Base-by-base conservation (phyloP, 352 stramenopile genomes). In the Pythium aristosporum region DNA sequence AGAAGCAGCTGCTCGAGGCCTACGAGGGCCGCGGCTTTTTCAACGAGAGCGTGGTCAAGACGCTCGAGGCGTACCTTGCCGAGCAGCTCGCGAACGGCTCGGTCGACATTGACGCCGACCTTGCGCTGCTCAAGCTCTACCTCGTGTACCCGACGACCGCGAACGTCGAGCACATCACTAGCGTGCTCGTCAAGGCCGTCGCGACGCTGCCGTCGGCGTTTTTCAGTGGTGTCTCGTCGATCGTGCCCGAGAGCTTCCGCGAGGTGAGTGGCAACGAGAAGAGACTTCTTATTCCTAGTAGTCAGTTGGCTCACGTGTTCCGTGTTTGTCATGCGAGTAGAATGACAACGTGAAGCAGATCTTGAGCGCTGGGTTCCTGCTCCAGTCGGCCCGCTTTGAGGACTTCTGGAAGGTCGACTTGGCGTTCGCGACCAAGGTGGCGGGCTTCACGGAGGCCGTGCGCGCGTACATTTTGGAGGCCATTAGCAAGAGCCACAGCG, bases 121-220 rank as follows among this genome's bases (percentile, higher is more conserved):
- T 95, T 62, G 82, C 81, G 65, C 77, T 95, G 61, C 74, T 95
- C 59, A 92, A 91, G 74, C 74, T 95, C 52, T 95, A 92, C 74
- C 67, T 87, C 48, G 64, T 95, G 28, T 91, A 91, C 73, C 83
- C 85, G 32, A 67, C 62, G 44, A 71, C 74, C 47, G 50, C 67
- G 11, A 84, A 89, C n/a, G 76, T 75, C 39, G 72, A 79, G 55
- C 79, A 87, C 30, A 82, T 90, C 42, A 71, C 75, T 46, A 85
- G 79, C 57, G 75, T 93, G 49, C 71, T 94, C 32, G 63, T 85
- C 54, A 94, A 94, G 76, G 79, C 75, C 30, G 56, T 94, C 46
- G 87, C 77, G 74, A 53, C 72, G 21, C 65, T 86, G 16, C 86
- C 85, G 36, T 92, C 83, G 56, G 71, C 82, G 36, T 91, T 89